Conservation (phyloP, 2,329 filamentous ascomycete species). For the Fusarium illudens region DNA sequence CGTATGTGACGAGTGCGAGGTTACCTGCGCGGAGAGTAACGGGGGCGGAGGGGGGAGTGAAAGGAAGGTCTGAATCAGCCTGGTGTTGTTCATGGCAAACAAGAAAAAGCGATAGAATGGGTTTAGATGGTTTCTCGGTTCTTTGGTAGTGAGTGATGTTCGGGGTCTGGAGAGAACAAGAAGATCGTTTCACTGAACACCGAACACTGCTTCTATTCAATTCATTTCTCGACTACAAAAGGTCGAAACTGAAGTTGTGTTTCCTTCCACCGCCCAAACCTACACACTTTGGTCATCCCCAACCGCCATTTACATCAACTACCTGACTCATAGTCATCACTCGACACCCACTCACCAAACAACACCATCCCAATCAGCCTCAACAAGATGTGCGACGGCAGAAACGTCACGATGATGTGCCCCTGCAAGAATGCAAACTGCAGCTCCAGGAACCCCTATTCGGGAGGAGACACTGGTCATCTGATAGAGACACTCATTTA, state of each 20-base stretch:
- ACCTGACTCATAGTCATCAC: neutral
- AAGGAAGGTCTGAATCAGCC: conserved; percentile 3
- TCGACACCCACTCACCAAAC: neutral
- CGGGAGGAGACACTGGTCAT: neutral
- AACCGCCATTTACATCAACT: neutral
- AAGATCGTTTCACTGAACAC: neutral
- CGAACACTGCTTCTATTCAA: neutral
- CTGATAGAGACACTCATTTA: neutral
- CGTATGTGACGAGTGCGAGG: conserved; percentile 28
- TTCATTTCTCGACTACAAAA: neutral
- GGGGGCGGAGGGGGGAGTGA: neutral
- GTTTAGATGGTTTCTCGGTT: neutral
- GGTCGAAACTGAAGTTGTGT: neutral
- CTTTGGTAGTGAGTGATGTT: neutral
- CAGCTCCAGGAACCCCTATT: neutral
- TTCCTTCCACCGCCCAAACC: neutral
- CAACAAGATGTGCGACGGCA: neutral
- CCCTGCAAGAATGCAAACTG: neutral
- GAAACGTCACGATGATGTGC: neutral
- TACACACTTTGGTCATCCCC: neutral
- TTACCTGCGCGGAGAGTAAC: conserved; percentile 15
- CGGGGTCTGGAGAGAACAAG: neutral
- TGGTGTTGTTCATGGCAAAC: neutral
- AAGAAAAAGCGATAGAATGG: neutral
- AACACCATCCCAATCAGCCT: neutral